Base-by-base conservation (phyloP, 2,329 filamentous ascomycete genomes). In the Cercospora nicotianae region DNA sequence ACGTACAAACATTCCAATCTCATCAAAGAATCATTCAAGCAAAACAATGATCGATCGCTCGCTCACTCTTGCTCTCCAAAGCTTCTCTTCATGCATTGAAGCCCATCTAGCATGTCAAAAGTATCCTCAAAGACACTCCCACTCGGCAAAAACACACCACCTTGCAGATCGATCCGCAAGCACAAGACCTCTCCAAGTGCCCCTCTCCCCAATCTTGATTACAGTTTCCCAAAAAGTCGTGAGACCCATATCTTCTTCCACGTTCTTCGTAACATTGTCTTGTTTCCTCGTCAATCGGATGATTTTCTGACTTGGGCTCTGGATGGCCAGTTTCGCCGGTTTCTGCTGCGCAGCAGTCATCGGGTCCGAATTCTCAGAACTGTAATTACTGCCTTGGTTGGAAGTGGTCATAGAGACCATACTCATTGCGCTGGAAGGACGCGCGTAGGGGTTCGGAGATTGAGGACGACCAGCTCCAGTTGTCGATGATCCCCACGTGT, bases 91-190 rank as follows among this genome's bases (percentile, higher is more conserved):
- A 39, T 6, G 36, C 16, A n/a, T n/a, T 16, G 6, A 39, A 39
- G 23, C 20, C 26, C 16, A 3, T 61, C 13, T 13, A 61, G 18
- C 59, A 10, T 13, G 33, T 48, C 12, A 18, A n/a, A 48, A 2
- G 26, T 16, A 3, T n/a, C n/a, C 1, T 65, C 59, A 72, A n/a
- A 83, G 80, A 75, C 90, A 91, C 69, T 87, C 83, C 92, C 92
- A 96, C 82, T 96, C 92, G 0, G 91, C 91, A 83, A 95, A 95
- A n/a, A 96, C 92, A 76, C 92, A 95, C 92, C 92, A 96, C 73
- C 92, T 85, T 55, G 92, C 92, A 68, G 90, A 94, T 64, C 92
- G 86, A 81, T 96, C 92, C 6, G 92, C 92, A 66, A 95, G 83
- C 53, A 96, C 92, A 69, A 96, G 80, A 0, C 91, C 92, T 71